phyloP scores from a whole-genome alignment of 176 grass and related monocot species.

The Triticum monococcum region DNA sequence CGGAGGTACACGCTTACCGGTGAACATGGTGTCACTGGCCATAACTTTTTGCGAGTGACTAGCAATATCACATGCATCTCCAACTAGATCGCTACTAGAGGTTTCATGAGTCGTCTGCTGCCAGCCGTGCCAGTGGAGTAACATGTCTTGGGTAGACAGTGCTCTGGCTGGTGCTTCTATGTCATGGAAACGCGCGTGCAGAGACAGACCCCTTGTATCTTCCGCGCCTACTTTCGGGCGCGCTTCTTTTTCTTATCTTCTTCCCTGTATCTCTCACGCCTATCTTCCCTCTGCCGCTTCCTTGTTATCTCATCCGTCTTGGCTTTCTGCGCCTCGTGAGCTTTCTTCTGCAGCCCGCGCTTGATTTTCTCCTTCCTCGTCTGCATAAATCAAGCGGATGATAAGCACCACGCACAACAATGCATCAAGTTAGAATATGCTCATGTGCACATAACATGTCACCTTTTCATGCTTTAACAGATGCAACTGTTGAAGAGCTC shows the following conservation, averaged over 20 bases:
- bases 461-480: conserved; percentile 83
- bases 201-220: neutral
- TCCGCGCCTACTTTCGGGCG: conserved; percentile 39
- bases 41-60: neutral
- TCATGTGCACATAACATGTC: neutral
- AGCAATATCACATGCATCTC: neutral
- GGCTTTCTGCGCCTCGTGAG: conserved; percentile 68
- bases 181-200: neutral
- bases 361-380: conserved; percentile 66
- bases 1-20: neutral
- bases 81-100: neutral
- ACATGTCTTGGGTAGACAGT: neutral
- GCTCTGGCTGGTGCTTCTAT: neutral
- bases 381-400: conserved; percentile 35
- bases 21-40: neutral
- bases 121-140: neutral
- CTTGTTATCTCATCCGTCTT: conserved; percentile 67
- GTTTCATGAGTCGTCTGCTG: neutral
- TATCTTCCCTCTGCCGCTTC: conserved; percentile 82
- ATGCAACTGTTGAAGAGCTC: conserved; percentile 62
- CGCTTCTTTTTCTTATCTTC: conserved; percentile 86
- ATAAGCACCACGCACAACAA: neutral
- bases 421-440: neutral
- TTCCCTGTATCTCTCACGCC: conserved; percentile 70
- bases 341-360: conserved; percentile 74